Evolutionary conservation across 2,329 filamentous ascomycete species (phyloP), one percentile per base, ranked within the genome.

Genomic region (Aspergillus udagawae): DNA sequence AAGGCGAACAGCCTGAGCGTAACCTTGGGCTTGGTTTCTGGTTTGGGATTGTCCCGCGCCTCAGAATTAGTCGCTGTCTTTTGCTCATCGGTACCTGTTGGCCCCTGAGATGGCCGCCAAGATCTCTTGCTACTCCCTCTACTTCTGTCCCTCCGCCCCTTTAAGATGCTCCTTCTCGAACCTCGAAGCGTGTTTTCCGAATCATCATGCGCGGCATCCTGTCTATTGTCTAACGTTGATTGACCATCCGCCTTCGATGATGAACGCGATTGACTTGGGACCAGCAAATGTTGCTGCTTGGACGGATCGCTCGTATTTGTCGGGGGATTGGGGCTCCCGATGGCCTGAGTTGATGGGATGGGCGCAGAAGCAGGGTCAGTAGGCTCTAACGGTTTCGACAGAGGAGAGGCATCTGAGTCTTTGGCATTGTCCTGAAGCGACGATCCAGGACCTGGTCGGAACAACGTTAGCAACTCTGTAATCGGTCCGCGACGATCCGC

Each of bases 91-190:
- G 61, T 66, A 55, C 66, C 71, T 45, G 69, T 63, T 49, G 66
- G 63, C 52, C 72, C 67, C 55, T 72, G 70, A 41, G 72, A 72
- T 56, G 70, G 61, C 56, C 70, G 71, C 62, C 72, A 75, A 55
- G 74, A 74, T 56, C 71, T 67, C 60, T 70, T 70, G 60, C 74
- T 86, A 76, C 86, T 90, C 65, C 84, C 85, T 60, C 84, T 81
- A 75, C 86, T 90, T 65, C 85, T 84, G 75, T 88, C 88, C 67
- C 85, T 80, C 67, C 83, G 82, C 63, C 82, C 79, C 60, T 82
- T 85, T 55, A 85, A 75, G 66, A 87, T 84, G 74, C 86, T 89
- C 63, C 80, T 85, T 73, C 85, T 88, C 51, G 87, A 89, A 63
- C 82, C 80, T 58, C 82, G 82, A 64, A 83, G 82, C 65, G 86